Evolutionary conservation across 148 eudicot genomes (phyloP).

Genomic region (Euryodendron excelsum): DNA sequence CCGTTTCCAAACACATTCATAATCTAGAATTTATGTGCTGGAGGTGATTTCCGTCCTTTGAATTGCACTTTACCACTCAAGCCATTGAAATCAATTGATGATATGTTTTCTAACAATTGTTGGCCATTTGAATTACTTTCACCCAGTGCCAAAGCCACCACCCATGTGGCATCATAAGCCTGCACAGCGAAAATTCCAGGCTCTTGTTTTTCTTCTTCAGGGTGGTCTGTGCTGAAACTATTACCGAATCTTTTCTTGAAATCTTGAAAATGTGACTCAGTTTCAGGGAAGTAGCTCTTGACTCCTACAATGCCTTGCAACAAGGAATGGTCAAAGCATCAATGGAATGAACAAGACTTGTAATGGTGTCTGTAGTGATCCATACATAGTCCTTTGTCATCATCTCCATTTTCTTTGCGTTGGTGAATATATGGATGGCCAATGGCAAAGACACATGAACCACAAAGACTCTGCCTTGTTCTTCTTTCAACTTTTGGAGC

Average conservation of each 20-base stretch:
- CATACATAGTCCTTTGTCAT: background rate
- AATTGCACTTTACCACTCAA: conserved; percentile 11
- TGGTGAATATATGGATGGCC: background rate
- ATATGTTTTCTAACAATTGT: background rate
- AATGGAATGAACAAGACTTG: background rate
- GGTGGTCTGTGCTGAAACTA: background rate
- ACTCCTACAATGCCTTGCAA: background rate
- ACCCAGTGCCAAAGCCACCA: background rate
- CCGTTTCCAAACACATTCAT: conserved; percentile 22
- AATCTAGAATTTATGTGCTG: conserved; percentile 7
- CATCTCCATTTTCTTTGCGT: background rate
- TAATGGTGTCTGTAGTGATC: background rate
- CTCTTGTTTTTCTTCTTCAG: conserved; percentile 1
- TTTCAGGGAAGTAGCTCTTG: background rate
- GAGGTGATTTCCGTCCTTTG: conserved; percentile 1
- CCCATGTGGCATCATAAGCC: background rate
- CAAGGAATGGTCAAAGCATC: background rate
- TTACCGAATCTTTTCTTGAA: background rate
- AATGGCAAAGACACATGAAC: background rate
- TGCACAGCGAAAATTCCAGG: background rate
- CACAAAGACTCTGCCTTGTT: background rate
- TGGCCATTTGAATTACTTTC: background rate
- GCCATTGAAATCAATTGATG: background rate
- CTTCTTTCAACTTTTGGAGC: background rate
- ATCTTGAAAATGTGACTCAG: background rate